phyloP scores from a whole-genome alignment of 768 basidiomycete species.

The Cystofilobasidium macerans region DNA sequence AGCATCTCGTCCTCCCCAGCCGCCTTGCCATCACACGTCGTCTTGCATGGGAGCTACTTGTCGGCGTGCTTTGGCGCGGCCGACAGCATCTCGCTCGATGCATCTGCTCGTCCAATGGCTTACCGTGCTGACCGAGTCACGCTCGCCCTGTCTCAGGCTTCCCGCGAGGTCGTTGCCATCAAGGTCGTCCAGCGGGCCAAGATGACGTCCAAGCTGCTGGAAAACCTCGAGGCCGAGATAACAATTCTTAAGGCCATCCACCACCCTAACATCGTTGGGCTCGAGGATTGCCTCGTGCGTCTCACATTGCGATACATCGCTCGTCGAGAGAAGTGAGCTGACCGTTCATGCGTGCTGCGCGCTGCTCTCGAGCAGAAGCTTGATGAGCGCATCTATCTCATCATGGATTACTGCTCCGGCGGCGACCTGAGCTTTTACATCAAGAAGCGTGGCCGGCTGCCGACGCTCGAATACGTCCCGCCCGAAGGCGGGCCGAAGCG shows the following conservation, averaged over 20 bases:
- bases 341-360: neutral
- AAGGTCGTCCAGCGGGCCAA: conserved; percentile 85
- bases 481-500: conserved; percentile 36
- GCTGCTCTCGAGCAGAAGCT: conserved; percentile 39
- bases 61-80: neutral
- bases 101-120: too few species aligned
- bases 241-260: conserved; percentile 87
- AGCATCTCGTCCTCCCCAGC: neutral
- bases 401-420: conserved; percentile 95
- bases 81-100: too few species aligned
- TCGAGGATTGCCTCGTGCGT: conserved; percentile 82
- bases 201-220: conserved; percentile 80
- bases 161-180: conserved; percentile 70
- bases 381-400: conserved; percentile 57
- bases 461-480: conserved; percentile 72
- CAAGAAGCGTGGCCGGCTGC: conserved; percentile 89
- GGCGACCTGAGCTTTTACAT: conserved; percentile 95
- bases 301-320: conserved; percentile 1
- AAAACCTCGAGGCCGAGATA: conserved; percentile 97
- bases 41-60: neutral
- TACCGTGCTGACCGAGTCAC: neutral
- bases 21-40: neutral
- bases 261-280: conserved; percentile 82
- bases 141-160: conserved; percentile 47
- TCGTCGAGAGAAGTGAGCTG: too few species aligned